Evolutionary conservation across 371 early-diverging fungal genomes (phyloP).

Genomic region (Rhizomucor miehei): DNA sequence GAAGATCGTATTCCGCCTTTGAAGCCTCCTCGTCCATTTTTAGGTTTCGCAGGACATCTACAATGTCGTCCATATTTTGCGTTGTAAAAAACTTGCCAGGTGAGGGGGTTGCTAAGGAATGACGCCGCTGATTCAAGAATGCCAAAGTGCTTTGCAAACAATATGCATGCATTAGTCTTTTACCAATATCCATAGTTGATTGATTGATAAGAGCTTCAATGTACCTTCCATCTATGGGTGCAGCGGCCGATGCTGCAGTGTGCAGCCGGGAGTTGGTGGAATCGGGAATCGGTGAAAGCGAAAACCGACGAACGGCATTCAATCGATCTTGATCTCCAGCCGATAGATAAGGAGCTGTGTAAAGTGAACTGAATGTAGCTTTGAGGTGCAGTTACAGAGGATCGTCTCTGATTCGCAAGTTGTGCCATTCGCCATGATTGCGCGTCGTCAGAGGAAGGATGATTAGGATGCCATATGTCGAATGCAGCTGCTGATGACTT

Average conservation of each 20-base stretch:
- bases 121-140: constrained; percentile 25
- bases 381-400: constrained; percentile 5
- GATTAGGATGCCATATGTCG: constrained; percentile 34
- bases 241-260: neutral
- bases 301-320: constrained; percentile 26
- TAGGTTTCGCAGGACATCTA: constrained; percentile 5
- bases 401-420: constrained; percentile 11
- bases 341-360: constrained; percentile 8
- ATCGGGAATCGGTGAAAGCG: constrained; percentile 24
- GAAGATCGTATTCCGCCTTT: constrained; percentile 3
- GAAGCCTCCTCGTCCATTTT: neutral
- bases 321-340: constrained; percentile 27
- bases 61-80: constrained; percentile 3
- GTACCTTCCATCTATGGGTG: constrained; percentile 9
- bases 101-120: constrained; percentile 28
- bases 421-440: constrained; percentile 7
- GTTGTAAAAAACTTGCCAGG: too few relatives aligned
- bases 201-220: neutral
- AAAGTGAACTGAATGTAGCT: neutral
- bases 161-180: neutral
- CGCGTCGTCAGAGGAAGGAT: constrained; percentile 13
- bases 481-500: constrained; percentile 41
- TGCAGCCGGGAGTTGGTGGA: too few relatives aligned
- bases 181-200: neutral
- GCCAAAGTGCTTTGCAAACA: neutral